Percentiles rank a stretch among this genome's conserved stretches.
Evolutionary conservation across 2,329 filamentous ascomycete genomes (phyloP).

Genomic region (Beauveria caledonica): DNA sequence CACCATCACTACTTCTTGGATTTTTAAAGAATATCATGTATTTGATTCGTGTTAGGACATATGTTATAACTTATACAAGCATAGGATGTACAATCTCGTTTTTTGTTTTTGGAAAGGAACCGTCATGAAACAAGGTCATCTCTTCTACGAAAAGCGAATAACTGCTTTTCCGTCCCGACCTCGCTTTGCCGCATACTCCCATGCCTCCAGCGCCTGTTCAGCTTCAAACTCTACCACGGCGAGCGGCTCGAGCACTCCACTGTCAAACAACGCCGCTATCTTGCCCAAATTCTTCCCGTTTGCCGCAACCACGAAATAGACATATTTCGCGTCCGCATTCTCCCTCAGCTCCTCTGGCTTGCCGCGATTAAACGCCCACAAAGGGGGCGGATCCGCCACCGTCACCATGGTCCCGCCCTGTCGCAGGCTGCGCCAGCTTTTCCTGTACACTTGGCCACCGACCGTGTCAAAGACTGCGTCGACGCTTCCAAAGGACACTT

Average conservation of each 20-base stretch:
- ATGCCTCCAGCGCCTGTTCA: constrained; percentile 20
- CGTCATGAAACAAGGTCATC: too few relatives aligned
- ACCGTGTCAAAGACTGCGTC: constrained; percentile 26
- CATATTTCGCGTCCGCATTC: constrained; percentile 17
- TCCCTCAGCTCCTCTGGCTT: constrained; percentile 14
- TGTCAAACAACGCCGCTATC: constrained; percentile 17
- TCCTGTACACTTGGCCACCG: constrained; percentile 20
- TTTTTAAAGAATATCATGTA: too few relatives aligned
- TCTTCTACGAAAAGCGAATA: constrained; percentile 10
- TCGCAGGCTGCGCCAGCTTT: constrained; percentile 23
- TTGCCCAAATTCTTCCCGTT: constrained; percentile 15
- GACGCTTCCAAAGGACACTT: constrained; percentile 15
- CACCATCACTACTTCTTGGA: too few relatives aligned
- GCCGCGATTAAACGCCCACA: constrained; percentile 22
- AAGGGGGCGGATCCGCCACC: constrained; percentile 25
- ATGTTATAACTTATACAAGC: too few relatives aligned
- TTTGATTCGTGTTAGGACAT: too few relatives aligned
- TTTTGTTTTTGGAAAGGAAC: too few relatives aligned
- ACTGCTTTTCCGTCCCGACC: constrained; percentile 20
- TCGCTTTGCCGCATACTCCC: constrained; percentile 18
- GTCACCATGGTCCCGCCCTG: constrained; percentile 25
- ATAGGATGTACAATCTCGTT: too few relatives aligned
- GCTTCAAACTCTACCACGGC: constrained; percentile 17
- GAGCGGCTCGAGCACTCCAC: constrained; percentile 16
- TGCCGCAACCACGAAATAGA: constrained; percentile 24